A percentile compares a stretch with the other conserved stretches of the same genome.
These are phyloP conservation scores for Leptomonas seymouri DNA, from an alignment of 208 protist species.

Conservation along the genomic window DNA sequence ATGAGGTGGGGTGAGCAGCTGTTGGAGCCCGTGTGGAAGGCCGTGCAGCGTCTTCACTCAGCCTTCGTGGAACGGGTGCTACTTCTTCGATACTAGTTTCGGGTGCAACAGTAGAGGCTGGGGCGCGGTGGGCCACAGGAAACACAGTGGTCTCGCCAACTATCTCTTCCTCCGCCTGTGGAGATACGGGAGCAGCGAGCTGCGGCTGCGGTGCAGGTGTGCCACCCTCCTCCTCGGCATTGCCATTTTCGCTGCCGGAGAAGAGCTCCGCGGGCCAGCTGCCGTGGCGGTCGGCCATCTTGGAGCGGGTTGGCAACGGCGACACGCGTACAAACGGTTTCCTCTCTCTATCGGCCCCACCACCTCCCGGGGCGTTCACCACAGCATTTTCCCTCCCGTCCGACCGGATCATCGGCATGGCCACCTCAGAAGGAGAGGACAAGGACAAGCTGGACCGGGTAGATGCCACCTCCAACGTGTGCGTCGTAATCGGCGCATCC, in stretches of 20 bases:
- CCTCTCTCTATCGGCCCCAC: too few relatives aligned
- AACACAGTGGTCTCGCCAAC: background rate
- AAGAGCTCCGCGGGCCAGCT: slow-evolving; percentile 15
- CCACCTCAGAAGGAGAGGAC: background rate
- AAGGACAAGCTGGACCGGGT: slow-evolving; percentile 10
- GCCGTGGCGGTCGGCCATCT: background rate
- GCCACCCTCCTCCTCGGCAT: background rate
- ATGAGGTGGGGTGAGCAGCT: background rate
- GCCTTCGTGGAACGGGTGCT: background rate
- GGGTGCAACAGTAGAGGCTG: background rate
- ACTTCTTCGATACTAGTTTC: background rate
- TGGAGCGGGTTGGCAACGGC: too few relatives aligned
- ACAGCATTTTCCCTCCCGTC: too few relatives aligned
- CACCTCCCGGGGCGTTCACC: too few relatives aligned
- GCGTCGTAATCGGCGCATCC: slow-evolving; percentile 8
- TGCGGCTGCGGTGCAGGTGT: background rate
- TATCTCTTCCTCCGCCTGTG: background rate
- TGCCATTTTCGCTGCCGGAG: background rate
- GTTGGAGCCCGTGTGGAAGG: background rate
- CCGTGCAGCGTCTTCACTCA: background rate
- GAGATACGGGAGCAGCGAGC: background rate
- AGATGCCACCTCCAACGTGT: slow-evolving; percentile 19
- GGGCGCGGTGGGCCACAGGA: background rate
- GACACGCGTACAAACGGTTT: too few relatives aligned
- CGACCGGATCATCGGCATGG: too few relatives aligned